phyloP scores from a whole-genome alignment of 768 basidiomycete species.

The Xerocomus potaroensis region DNA sequence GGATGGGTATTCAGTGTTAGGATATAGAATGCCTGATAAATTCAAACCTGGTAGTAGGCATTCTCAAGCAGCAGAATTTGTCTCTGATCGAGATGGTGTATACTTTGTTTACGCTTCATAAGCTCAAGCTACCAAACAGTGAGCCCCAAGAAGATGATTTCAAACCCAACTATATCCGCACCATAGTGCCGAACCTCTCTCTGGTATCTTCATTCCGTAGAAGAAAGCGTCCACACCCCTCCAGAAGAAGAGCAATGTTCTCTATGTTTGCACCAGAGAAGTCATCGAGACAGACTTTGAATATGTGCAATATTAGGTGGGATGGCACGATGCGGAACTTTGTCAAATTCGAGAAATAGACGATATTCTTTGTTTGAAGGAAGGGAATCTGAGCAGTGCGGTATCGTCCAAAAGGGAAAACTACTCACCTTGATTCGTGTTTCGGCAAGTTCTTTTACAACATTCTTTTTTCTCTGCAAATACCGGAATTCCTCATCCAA shows the following conservation, averaged over 20 bases:
- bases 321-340: conserved; percentile 91
- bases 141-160: conserved; percentile 3
- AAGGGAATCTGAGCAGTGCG: background rate
- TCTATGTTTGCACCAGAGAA: conserved; percentile 92
- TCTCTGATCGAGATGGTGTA: conserved; percentile 90
- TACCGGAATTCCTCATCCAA: conserved; percentile 97
- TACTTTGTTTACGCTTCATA: conserved; percentile 90
- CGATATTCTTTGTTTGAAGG: conserved; percentile 83
- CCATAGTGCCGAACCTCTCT: conserved; percentile 87
- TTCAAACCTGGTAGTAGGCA: conserved; percentile 88
- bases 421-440: conserved; percentile 70
- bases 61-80: conserved; percentile 91
- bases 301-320: conserved; percentile 90
- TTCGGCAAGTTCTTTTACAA: conserved; percentile 86
- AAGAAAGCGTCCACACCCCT: conserved; percentile 91
- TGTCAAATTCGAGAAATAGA: conserved; percentile 87
- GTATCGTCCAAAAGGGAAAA: background rate
- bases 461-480: conserved; percentile 89
- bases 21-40: background rate
- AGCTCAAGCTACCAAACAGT: conserved; percentile 68
- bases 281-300: conserved; percentile 97
- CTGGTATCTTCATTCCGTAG: conserved; percentile 84
- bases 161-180: conserved; percentile 26
- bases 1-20: conserved; percentile 6
- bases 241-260: conserved; percentile 85